Base-by-base conservation (phyloP, 148 eudicot species). In the Rhododendron ferrugineum region DNA sequence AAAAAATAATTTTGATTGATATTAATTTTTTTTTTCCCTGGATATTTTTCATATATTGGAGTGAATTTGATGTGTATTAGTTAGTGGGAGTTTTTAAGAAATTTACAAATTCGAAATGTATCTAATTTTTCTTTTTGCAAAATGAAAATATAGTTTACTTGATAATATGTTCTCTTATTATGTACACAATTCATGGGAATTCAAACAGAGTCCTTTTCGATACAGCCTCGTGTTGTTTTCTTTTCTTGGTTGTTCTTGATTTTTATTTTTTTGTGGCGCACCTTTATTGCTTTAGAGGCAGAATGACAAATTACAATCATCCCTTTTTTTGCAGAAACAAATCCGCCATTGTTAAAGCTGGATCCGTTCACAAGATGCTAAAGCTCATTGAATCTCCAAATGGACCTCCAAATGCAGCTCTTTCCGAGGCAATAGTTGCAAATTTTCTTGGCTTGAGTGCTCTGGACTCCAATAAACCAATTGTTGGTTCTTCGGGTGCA, bases 361-460 rank as follows among this genome's bases (percentile, higher is more conserved):
- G 98, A 81, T 95, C 96, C 44, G 90, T 94, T 74, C 96, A 95
- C 62, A 95, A 94, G 90, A 95, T 95, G 95, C 90, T 95, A 7
- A 91, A 89, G 88, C 92, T 93, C 66, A 87, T 92, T 28, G 88
- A 94, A 58, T 85, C 92, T 30, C 87, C 91, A 13, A 84, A 91
- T 6, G 93, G 90, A 47, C 84, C 77, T 37, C 87, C 89, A 2
- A 81, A 89, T 7, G 28, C 84, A 26, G 78, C 87, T 82, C 70
- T 91, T 72, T 87, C 92, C 4, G 98, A 93, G 87, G 95, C 98
- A 14, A 88, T 93, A 77, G 94, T 93, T 20, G 98, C 98, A 6
- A 95, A 95, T 90, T 95, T 94, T 82, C 93, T 95, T 6, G 96
- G 95, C 9, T 87, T 95, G 84, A 95, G 95, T 40, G 98, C 98